Evolutionary conservation across 345 rosid species (phyloP).

Genomic region (Luvunga scandens): DNA sequence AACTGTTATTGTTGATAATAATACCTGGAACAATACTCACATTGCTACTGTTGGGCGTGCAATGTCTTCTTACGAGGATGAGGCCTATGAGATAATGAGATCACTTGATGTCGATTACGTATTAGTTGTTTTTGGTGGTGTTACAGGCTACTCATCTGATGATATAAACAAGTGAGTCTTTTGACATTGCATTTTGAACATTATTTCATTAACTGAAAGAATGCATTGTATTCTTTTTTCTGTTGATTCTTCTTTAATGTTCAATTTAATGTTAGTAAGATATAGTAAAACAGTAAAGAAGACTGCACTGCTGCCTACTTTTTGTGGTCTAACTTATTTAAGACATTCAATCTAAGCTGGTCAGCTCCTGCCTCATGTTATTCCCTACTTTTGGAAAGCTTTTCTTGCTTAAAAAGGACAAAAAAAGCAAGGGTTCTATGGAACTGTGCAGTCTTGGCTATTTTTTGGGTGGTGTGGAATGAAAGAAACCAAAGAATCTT

Average conservation of each 20-base stretch:
- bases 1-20: constrained; percentile 97
- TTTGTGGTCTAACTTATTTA: no score
- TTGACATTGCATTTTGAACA: not conserved
- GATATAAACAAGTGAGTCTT: constrained; percentile 91
- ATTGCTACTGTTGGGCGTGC: constrained; percentile 99
- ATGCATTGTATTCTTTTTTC: not conserved
- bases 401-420: no score
- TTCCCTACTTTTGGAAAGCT: no score
- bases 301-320: no score
- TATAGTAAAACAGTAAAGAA: not conserved
- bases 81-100: constrained; percentile 92
- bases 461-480: no score
- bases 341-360: no score
- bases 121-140: constrained; percentile 96
- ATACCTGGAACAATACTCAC: constrained; percentile 99
- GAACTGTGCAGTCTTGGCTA: no score
- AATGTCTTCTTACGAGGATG: constrained; percentile 96
- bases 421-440: no score
- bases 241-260: not conserved
- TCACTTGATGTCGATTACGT: constrained; percentile 97
- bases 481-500: no score
- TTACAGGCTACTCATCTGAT: constrained; percentile 99
- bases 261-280: not conserved
- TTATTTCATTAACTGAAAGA: not conserved
- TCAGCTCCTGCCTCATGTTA: no score